phyloP scores from a whole-genome alignment of 805 yeast genomes.

The Candida ficus region DNA sequence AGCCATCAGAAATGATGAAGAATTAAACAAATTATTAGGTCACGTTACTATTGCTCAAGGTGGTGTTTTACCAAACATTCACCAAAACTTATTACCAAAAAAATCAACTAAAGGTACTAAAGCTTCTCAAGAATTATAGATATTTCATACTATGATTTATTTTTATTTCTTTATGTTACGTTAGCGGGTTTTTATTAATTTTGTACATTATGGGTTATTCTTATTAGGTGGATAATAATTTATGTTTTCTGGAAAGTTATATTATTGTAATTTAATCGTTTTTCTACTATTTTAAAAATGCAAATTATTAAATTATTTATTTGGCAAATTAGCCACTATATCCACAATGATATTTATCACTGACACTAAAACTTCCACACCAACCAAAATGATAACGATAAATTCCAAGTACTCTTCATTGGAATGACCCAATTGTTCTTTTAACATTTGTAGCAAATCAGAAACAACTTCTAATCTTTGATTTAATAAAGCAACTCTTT shows the following conservation, averaged over 20 bases:
- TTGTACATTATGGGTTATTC: constrained; percentile 20
- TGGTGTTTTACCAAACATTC: constrained; percentile 86
- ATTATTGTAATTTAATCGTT: neutral
- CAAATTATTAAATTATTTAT: neutral
- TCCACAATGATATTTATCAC: constrained; percentile 72
- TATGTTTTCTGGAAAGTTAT: constrained; percentile 14
- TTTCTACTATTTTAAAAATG: too few species aligned
- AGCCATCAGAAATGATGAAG: constrained; percentile 98
- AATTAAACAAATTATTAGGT: constrained; percentile 86
- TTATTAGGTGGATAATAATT: constrained; percentile 18
- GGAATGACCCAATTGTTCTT: constrained; percentile 94
- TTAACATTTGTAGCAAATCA: constrained; percentile 90
- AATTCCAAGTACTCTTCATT: constrained; percentile 90
- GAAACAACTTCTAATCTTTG: constrained; percentile 92
- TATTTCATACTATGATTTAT: constrained; percentile 4
- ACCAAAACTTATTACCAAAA: constrained; percentile 85
- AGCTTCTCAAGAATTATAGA: constrained; percentile 56
- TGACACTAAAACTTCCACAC: constrained; percentile 87
- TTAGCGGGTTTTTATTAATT: constrained; percentile 14
- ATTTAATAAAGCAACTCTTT: constrained; percentile 82
- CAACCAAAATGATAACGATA: constrained; percentile 85
- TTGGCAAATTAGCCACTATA: constrained; percentile 34
- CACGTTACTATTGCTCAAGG: constrained; percentile 97
- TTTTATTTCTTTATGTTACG: constrained; percentile 9
- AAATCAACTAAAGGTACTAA: constrained; percentile 55